Evolutionary conservation across 108 stramenopile species (phyloP), one percentile per base, ranked within the genome.

Genomic region (Epipyxis sp.): DNA sequence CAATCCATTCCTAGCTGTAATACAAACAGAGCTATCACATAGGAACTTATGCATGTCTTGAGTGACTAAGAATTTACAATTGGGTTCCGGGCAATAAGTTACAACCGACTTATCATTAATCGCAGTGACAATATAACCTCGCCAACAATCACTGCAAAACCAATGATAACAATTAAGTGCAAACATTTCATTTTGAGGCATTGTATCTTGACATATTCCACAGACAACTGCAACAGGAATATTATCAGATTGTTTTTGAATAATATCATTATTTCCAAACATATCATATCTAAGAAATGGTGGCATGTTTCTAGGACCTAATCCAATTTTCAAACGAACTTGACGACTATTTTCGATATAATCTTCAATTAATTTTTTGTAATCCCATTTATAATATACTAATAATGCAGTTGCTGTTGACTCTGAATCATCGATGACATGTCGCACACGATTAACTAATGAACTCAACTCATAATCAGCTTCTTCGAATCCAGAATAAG

Each of bases 91-190:
- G 81, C 98, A 99, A 10, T 90, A 87, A 42, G 87, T 81, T 59
- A 82, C 79, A 41, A 97, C 10, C 35, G 34, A 10, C 2, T 77
- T 50, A 42, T 81, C 71, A 10, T 82, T 78, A 10, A 95, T 84
- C 35, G 92, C 91, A 78, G 90, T 89, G 69, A 76, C 79, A 43
- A 95, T 87, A 83, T 91, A 97, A 43, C 92, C 93, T 39, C 85
- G 81, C 94, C 94, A 99, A 79, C 96, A 97, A 62, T 91, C 91
- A 59, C 83, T 76, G 84, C 96, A 99, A 83, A 96, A 99, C 77
- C 83, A 90, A 82, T 99, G 98, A 42, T 90, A 90, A 81, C 98
- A 99, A 29, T 94, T 90, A 90, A 97, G 91, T 44, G 89, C 80
- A 59, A 92, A 84, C 86, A 88, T 91, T 29, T 87, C 84, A 39